Evolutionary conservation across 306 rosid genomes (phyloP).

Genomic region (Cucurbita pepo): DNA sequence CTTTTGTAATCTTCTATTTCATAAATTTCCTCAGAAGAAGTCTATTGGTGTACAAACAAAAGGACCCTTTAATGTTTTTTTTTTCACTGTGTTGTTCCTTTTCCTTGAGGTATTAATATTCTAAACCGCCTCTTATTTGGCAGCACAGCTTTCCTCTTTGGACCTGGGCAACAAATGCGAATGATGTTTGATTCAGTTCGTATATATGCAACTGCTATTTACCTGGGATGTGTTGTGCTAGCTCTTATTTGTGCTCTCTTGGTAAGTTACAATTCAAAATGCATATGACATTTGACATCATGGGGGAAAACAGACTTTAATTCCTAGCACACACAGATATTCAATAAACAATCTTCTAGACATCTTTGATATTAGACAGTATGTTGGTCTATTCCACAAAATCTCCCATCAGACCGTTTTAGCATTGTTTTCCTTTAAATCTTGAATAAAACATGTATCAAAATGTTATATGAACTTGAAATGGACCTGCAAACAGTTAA

Average conservation of each 20-base stretch:
- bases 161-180: constrained; percentile 50
- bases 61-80: not conserved
- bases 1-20: not conserved
- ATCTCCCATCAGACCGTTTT: not conserved
- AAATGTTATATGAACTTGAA: not conserved
- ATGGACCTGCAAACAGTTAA: not conserved
- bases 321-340: not conserved
- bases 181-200: constrained; percentile 91
- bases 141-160: constrained; percentile 96
- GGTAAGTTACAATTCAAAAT: constrained; percentile 29
- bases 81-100: not conserved
- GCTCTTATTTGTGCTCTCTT: constrained; percentile 84
- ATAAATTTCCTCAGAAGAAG: not conserved
- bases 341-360: not conserved
- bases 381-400: not conserved
- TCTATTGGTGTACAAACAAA: not conserved
- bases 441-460: not conserved
- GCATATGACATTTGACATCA: not conserved
- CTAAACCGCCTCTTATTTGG: constrained; percentile 19
- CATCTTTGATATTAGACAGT: not conserved
- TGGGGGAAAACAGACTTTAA: not conserved
- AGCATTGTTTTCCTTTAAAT: not conserved
- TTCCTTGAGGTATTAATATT: constrained; percentile 1
- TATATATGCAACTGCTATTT: constrained; percentile 56
- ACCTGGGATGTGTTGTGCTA: constrained; percentile 71